phyloP scores from a whole-genome alignment of 176 grass and related monocot genomes.

The Phoenix roebelenii region DNA sequence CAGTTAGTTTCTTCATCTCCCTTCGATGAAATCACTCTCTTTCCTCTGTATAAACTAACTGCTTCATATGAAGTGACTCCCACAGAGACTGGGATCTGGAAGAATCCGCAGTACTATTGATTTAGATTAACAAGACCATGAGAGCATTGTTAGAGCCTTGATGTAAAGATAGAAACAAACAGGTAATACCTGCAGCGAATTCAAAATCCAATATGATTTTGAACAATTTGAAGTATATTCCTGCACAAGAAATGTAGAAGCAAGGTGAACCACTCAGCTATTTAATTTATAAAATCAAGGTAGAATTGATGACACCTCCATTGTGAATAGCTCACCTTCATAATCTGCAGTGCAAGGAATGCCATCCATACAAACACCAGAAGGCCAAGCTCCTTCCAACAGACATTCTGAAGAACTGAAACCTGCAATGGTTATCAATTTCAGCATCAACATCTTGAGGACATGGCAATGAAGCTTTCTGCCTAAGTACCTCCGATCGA shows the following conservation, averaged over 20 bases:
- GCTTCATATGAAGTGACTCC: slow-evolving; percentile 11
- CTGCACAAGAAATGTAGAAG: neutral
- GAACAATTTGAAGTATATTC: slow-evolving; percentile 12
- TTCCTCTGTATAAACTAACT: slow-evolving; percentile 13
- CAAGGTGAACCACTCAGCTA: neutral
- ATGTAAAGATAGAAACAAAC: too few species aligned
- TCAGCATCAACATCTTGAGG: neutral
- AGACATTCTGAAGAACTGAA: slow-evolving; percentile 10
- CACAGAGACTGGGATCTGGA: slow-evolving; percentile 9
- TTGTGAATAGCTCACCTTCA: slow-evolving; percentile 1
- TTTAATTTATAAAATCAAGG: too few species aligned
- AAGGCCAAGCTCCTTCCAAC: slow-evolving; percentile 16
- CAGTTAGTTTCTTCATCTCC: neutral
- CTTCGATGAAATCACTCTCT: slow-evolving; percentile 10
- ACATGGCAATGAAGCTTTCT: too few species aligned
- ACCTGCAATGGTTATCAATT: neutral
- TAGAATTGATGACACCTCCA: too few species aligned
- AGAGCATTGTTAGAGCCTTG: too few species aligned
- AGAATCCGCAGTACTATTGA: neutral
- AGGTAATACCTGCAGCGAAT: slow-evolving; percentile 1
- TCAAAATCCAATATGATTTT: slow-evolving; percentile 7
- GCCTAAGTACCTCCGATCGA: neutral
- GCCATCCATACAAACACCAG: slow-evolving; percentile 7
- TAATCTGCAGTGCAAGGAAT: slow-evolving; percentile 10
- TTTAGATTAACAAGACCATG: too few species aligned